phyloP scores from a whole-genome alignment of 371 early-diverging fungal species.

The Lichtheimia ramosa region DNA sequence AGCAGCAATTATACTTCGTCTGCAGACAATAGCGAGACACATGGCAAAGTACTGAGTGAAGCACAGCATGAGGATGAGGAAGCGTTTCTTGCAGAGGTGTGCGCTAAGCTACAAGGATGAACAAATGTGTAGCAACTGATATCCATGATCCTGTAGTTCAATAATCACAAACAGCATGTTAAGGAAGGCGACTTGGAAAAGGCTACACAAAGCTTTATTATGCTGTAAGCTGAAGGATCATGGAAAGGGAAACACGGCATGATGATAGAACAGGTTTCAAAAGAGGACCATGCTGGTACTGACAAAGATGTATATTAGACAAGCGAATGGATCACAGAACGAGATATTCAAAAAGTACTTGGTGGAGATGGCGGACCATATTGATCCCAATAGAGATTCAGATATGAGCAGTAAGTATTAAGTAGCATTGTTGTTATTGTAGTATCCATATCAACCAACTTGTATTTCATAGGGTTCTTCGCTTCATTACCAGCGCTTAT shows the following conservation, averaged over 20 bases:
- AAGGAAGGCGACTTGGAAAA: constrained; percentile 19
- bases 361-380: constrained; percentile 34
- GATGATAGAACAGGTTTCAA: too few species aligned
- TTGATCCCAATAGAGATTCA: constrained; percentile 41
- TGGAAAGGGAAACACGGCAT: neutral
- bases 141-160: constrained; percentile 5
- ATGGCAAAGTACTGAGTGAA: too few species aligned
- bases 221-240: constrained; percentile 14
- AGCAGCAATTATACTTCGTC: too few species aligned
- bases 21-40: too few species aligned
- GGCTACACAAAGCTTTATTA: constrained; percentile 25
- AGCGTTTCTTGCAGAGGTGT: too few species aligned
- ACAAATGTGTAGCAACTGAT: too few species aligned
- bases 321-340: constrained; percentile 35
- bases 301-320: constrained; percentile 18
- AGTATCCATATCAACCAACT: too few species aligned
- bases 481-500: constrained; percentile 41
- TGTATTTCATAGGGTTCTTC: constrained; percentile 31
- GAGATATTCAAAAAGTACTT: constrained; percentile 34
- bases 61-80: too few species aligned
- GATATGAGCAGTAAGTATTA: constrained; percentile 29
- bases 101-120: too few species aligned
- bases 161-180: constrained; percentile 9
- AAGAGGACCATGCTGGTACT: too few species aligned
- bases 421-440: neutral